phyloP scores from a whole-genome alignment of 805 yeast genomes.

The Wickerhamiella brachini region DNA sequence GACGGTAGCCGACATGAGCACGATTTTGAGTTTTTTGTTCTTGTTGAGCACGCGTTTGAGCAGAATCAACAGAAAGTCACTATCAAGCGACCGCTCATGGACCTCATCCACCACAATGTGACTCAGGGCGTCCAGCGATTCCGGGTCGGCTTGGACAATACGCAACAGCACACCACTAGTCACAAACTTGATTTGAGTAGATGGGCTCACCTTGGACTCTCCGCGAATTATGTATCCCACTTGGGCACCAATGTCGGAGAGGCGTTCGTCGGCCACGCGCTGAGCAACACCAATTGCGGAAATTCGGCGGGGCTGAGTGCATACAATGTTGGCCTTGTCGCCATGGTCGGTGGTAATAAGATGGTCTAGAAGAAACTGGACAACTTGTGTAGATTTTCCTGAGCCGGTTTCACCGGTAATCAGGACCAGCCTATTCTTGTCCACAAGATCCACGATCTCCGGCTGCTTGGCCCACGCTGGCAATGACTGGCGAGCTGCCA shows the following conservation, averaged over 20 bases:
- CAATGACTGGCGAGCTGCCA: slow-evolving; percentile 36
- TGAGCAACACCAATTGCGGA: slow-evolving; percentile 92
- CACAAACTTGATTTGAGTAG: slow-evolving; percentile 70
- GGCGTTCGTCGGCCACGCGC: slow-evolving; percentile 76
- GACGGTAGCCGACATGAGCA: slow-evolving; percentile 92
- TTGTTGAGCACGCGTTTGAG: slow-evolving; percentile 44
- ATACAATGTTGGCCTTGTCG: slow-evolving; percentile 45
- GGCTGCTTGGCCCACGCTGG: slow-evolving; percentile 76
- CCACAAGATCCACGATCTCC: slow-evolving; percentile 42
- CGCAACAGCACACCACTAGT: slow-evolving; percentile 87
- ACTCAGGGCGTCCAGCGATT: slow-evolving; percentile 32
- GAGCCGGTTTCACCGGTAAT: slow-evolving; percentile 97
- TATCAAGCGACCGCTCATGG: slow-evolving; percentile 88
- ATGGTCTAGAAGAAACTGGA: slow-evolving; percentile 73
- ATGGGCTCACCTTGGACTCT: slow-evolving; percentile 42
- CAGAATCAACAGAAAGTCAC: slow-evolving; percentile 70
- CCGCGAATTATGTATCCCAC: slow-evolving; percentile 88
- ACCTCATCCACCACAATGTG: slow-evolving; percentile 86
- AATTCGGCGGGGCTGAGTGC: slow-evolving; percentile 94
- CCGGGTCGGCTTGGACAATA: slow-evolving; percentile 52
- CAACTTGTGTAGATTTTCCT: slow-evolving; percentile 91
- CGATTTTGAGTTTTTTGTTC: slow-evolving; percentile 41
- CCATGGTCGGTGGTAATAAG: slow-evolving; percentile 30
- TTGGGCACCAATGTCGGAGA: slow-evolving; percentile 50
- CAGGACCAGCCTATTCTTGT: slow-evolving; percentile 48